A percentile compares a stretch with the other conserved stretches of the same genome.
These are phyloP conservation scores for Misopates orontium DNA, from an alignment of 257 asterid species.

Conservation along the genomic window DNA sequence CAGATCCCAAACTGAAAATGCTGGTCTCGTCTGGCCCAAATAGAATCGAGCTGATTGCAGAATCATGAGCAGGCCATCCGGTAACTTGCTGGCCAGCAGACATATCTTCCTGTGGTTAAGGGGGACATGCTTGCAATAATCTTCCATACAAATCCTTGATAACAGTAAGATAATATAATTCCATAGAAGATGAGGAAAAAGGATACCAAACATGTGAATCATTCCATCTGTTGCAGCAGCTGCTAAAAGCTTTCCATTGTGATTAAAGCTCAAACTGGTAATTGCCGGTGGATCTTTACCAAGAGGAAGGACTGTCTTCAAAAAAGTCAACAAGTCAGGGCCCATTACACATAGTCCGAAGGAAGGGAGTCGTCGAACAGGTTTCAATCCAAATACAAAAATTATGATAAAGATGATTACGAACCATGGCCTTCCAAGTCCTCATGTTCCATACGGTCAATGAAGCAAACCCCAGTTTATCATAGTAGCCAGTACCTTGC, in stretches of 20 bases:
- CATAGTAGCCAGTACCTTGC: slow-evolving; percentile 58
- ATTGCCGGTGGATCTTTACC: slow-evolving; percentile 98
- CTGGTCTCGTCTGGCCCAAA: slow-evolving; percentile 97
- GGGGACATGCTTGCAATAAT: slow-evolving; percentile 19
- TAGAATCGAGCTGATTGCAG: slow-evolving; percentile 80
- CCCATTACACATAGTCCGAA: slow-evolving; percentile 30
- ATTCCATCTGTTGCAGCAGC: slow-evolving; percentile 97
- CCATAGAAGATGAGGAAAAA: slow-evolving; percentile 26
- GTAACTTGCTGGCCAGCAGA: slow-evolving; percentile 94
- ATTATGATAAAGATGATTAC: slow-evolving; percentile 39
- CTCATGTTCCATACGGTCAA: slow-evolving; percentile 99
- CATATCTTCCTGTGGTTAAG: slow-evolving; percentile 78
- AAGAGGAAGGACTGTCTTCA: slow-evolving; percentile 98
- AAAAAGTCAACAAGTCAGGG: slow-evolving; percentile 50
- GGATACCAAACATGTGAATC: slow-evolving; percentile 99
- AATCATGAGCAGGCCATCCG: slow-evolving; percentile 99
- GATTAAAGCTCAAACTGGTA: slow-evolving; percentile 89
- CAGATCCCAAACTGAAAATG: slow-evolving; percentile 87
- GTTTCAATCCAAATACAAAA: slow-evolving; percentile 24
- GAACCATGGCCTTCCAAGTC: slow-evolving; percentile 93
- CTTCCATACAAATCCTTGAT: slow-evolving; percentile 7
- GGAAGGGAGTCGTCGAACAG: slow-evolving; percentile 22
- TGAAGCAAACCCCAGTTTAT: slow-evolving; percentile 78
- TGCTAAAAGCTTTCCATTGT: slow-evolving; percentile 97
- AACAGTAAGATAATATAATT: neutral